These are phyloP conservation scores for Delonix regia DNA, from an alignment of 306 rosid species.

Conservation along the genomic window DNA sequence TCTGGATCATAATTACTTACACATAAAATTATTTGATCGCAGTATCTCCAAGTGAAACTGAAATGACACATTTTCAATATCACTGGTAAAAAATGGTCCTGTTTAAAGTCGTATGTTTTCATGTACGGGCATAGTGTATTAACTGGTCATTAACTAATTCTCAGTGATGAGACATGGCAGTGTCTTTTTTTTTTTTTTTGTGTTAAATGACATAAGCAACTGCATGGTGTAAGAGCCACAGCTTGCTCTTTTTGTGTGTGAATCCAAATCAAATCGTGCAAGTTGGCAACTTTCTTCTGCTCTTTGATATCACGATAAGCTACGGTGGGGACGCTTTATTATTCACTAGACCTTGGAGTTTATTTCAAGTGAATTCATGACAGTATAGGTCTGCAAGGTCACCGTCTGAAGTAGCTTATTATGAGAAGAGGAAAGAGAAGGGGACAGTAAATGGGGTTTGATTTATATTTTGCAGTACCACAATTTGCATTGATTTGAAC, in stretches of 20 bases:
- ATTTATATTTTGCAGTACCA: conserved; percentile 18
- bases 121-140: background rate
- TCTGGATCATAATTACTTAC: background rate
- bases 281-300: conserved; percentile 36
- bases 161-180: conserved; percentile 16
- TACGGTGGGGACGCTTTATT: background rate
- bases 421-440: conserved; percentile 19
- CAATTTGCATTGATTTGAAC: conserved; percentile 3
- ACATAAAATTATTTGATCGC: background rate
- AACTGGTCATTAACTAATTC: background rate
- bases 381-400: background rate
- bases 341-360: background rate
- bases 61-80: conserved; percentile 11
- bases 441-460: background rate
- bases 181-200: background rate
- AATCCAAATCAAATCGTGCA: conserved; percentile 23
- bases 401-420: conserved; percentile 5
- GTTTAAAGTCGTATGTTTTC: background rate
- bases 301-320: conserved; percentile 6
- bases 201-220: background rate
- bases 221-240: conserved; percentile 27
- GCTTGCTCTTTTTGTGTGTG: conserved; percentile 7
- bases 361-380: background rate
- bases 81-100: background rate
- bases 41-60: no score